Evolutionary conservation across 2,329 filamentous ascomycete species (phyloP).

Genomic region (Neodidymelliopsis sp.): DNA sequence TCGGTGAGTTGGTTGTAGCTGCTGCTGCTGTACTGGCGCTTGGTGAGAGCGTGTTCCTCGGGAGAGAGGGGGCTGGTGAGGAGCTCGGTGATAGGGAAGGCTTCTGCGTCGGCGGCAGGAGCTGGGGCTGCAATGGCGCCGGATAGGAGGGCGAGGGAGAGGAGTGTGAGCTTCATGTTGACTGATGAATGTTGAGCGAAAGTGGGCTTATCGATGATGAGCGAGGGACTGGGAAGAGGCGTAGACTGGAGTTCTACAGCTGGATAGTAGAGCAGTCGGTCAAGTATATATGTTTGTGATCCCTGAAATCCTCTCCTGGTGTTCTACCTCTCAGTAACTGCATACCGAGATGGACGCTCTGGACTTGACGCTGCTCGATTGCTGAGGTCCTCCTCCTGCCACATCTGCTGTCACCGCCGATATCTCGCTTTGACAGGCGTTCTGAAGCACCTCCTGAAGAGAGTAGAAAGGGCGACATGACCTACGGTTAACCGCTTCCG

Average conservation of each 20-base stretch:
- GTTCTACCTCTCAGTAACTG: too few species aligned
- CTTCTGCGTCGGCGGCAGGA: slow-evolving; percentile 7
- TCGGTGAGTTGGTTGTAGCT: slow-evolving; percentile 35
- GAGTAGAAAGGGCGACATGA: slow-evolving; percentile 16
- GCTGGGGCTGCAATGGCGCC: slow-evolving; percentile 18
- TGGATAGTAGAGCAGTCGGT: background rate
- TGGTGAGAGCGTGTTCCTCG: slow-evolving; percentile 21
- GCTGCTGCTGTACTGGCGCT: slow-evolving; percentile 28
- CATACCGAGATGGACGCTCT: too few species aligned
- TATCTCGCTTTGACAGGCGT: slow-evolving; percentile 1
- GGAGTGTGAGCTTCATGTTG: slow-evolving; percentile 21
- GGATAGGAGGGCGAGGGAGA: slow-evolving; percentile 17
- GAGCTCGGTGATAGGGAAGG: slow-evolving; percentile 23
- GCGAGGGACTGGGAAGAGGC: slow-evolving; percentile 4
- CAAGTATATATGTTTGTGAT: slow-evolving; percentile 6
- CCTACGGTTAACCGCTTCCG: slow-evolving; percentile 1
- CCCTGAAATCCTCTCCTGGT: background rate
- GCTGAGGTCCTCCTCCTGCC: slow-evolving; percentile 11
- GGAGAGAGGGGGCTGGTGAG: slow-evolving; percentile 9
- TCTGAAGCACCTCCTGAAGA: slow-evolving; percentile 5
- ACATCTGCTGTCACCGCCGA: slow-evolving; percentile 4
- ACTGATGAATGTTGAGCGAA: background rate
- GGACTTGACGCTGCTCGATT: background rate
- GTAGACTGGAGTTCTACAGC: slow-evolving; percentile 3
- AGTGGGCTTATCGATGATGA: background rate